A percentile compares a stretch with the other conserved stretches of the same genome.
Evolutionary conservation across 441 rosid genomes (phyloP).

Genomic region (Euphorbia celastroides): DNA sequence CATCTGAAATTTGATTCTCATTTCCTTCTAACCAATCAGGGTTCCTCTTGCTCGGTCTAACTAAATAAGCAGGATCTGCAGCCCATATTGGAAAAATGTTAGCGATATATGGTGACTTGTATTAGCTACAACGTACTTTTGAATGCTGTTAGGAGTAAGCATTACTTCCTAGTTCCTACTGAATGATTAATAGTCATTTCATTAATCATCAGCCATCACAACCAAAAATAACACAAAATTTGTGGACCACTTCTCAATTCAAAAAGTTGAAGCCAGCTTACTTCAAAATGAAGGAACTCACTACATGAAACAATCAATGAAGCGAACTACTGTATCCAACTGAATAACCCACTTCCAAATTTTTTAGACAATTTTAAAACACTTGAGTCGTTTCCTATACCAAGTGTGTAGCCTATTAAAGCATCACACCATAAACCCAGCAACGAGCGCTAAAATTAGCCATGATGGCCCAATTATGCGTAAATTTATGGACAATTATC

Average conservation of each 20-base stretch:
- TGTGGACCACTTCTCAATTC: too few species aligned
- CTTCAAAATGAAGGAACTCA: too few species aligned
- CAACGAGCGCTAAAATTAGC: neutral
- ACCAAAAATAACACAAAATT: neutral
- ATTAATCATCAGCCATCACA: too few species aligned
- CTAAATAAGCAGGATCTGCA: constrained; percentile 69
- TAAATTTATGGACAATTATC: neutral
- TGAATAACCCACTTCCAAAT: neutral
- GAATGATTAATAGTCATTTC: neutral
- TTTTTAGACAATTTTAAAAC: neutral
- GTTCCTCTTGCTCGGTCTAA: constrained; percentile 28
- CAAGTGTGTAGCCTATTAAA: neutral
- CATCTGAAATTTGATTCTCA: constrained; percentile 19
- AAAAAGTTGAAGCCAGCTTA: too few species aligned
- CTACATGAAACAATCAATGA: neutral
- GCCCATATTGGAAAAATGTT: neutral
- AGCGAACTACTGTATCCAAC: neutral
- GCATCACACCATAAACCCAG: neutral
- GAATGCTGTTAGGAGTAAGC: too few species aligned
- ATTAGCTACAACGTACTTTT: neutral
- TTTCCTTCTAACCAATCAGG: constrained; percentile 24
- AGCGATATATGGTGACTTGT: neutral
- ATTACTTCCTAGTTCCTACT: too few species aligned
- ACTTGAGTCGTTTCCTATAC: neutral
- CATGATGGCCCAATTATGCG: neutral